These are phyloP conservation scores for Halenospora varia DNA, from an alignment of 495 filamentous ascomycete species.

Conservation along the genomic window DNA sequence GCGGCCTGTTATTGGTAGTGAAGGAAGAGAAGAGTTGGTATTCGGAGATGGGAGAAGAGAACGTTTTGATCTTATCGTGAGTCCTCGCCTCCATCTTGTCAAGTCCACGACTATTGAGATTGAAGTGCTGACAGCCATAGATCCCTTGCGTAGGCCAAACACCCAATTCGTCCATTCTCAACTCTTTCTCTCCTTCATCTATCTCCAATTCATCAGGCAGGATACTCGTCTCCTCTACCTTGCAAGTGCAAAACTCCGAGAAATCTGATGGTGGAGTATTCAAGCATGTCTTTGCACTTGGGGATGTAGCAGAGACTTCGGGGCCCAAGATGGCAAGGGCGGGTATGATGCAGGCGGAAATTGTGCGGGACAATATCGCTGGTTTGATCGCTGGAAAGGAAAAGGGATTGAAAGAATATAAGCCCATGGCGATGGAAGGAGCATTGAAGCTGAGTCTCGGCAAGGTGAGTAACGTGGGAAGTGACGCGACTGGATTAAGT, in stretches of 20 bases:
- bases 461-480: neutral
- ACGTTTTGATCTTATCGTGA: constrained; percentile 37
- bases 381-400: constrained; percentile 33
- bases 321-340: constrained; percentile 52
- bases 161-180: constrained; percentile 49
- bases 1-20: constrained; percentile 23
- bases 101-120: constrained; percentile 14
- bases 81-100: constrained; percentile 14
- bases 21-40: constrained; percentile 8
- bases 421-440: neutral
- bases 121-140: constrained; percentile 25
- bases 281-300: constrained; percentile 47
- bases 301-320: constrained; percentile 58
- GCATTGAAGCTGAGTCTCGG: constrained; percentile 16
- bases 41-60: constrained; percentile 30
- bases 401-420: neutral
- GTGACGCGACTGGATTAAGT: no score
- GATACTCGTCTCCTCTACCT: constrained; percentile 49
- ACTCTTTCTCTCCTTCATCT: constrained; percentile 35
- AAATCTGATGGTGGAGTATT: neutral
- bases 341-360: constrained; percentile 43
- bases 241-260: constrained; percentile 49
- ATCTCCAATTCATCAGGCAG: constrained; percentile 46
- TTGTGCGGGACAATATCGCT: constrained; percentile 51
- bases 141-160: constrained; percentile 54